Evolutionary conservation across 306 rosid genomes (phyloP).

Genomic region (Begonia masoniana): DNA sequence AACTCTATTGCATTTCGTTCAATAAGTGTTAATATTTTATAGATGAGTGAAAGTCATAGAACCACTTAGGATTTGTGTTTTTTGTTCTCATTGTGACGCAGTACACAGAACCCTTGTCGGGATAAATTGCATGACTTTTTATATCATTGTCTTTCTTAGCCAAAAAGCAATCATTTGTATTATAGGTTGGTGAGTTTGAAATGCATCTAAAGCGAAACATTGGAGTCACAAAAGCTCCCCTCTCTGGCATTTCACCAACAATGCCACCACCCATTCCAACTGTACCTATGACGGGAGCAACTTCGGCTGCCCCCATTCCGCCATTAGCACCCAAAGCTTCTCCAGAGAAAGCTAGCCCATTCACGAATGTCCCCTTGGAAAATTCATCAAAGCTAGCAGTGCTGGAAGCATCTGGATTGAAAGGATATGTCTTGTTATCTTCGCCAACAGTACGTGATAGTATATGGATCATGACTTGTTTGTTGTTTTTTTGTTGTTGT

Average conservation of each 20-base stretch:
- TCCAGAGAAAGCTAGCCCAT: slow-evolving; percentile 44
- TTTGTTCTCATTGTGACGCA: too few species aligned
- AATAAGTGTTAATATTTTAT: too few species aligned
- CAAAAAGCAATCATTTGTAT: too few species aligned
- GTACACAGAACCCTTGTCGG: too few species aligned
- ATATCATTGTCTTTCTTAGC: too few species aligned
- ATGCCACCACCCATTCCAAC: slow-evolving; percentile 73
- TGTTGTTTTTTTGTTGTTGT: background rate
- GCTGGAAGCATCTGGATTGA: slow-evolving; percentile 69
- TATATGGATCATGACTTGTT: slow-evolving; percentile 2
- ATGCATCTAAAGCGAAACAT: slow-evolving; percentile 86
- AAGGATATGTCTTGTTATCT: slow-evolving; percentile 41
- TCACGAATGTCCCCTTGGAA: slow-evolving; percentile 23
- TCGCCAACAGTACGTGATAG: slow-evolving; percentile 58
- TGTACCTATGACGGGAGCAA: slow-evolving; percentile 65
- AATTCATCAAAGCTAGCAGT: slow-evolving; percentile 64
- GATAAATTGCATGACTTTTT: too few species aligned
- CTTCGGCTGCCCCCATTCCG: slow-evolving; percentile 24
- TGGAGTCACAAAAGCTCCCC: slow-evolving; percentile 51
- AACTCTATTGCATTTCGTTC: too few species aligned
- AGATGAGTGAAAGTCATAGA: too few species aligned
- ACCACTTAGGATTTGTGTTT: too few species aligned
- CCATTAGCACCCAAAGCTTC: slow-evolving; percentile 51
- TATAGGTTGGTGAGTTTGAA: slow-evolving; percentile 89
- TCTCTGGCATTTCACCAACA: slow-evolving; percentile 58